Conservation (phyloP, 352 stramenopile genomes). For the Globisporangium splendens region DNA sequence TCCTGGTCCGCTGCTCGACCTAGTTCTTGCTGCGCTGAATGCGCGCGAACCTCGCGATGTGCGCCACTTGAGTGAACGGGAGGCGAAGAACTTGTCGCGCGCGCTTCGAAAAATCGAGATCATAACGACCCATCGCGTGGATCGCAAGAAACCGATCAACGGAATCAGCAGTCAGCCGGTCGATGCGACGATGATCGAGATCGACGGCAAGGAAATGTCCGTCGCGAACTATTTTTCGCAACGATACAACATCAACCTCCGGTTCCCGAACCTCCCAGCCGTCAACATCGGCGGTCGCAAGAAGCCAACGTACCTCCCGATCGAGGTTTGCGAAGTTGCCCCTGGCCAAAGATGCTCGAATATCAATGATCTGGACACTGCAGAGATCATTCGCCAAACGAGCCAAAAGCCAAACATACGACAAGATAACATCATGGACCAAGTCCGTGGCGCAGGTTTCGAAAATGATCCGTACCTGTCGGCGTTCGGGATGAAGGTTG, state of each 20-base stretch:
- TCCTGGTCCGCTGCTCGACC: constrained; percentile 44
- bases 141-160: constrained; percentile 52
- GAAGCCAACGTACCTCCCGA: constrained; percentile 60
- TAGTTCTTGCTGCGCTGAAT: constrained; percentile 41
- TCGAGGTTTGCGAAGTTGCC: constrained; percentile 79
- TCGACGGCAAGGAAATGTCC: constrained; percentile 49
- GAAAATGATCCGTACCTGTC: constrained; percentile 63
- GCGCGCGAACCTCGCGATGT: constrained; percentile 31
- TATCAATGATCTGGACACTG: constrained; percentile 77
- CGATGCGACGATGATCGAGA: constrained; percentile 41
- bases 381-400: constrained; percentile 79
- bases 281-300: constrained; percentile 67
- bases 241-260: constrained; percentile 51
- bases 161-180: constrained; percentile 42
- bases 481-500: constrained; percentile 61
- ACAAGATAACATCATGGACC: constrained; percentile 52
- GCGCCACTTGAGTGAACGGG: constrained; percentile 30
- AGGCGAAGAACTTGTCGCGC: constrained; percentile 27
- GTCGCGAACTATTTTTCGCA: constrained; percentile 62
- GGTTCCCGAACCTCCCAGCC: constrained; percentile 59
- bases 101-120: constrained; percentile 53
- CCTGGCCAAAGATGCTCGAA: constrained; percentile 66
- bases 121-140: constrained; percentile 53
- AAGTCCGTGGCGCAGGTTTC: constrained; percentile 60
- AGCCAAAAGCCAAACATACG: constrained; percentile 43